Evolutionary conservation across 768 basidiomycete species (phyloP).

Genomic region (Agrocybe pediades): DNA sequence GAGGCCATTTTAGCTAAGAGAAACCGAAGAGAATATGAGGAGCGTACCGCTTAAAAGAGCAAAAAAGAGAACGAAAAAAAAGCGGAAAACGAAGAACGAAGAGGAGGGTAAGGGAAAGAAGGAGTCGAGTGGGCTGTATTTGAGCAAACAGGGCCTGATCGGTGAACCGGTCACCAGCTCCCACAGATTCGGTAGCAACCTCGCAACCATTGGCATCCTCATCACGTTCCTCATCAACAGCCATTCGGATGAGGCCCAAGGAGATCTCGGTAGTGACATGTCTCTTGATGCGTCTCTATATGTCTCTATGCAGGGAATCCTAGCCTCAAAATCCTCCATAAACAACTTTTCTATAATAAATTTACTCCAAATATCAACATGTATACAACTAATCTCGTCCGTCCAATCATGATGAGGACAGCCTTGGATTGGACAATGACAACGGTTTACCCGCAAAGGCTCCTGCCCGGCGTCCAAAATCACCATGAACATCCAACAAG

Average conservation of each 20-base stretch:
- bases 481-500: constrained; percentile 86
- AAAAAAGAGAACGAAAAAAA: constrained; percentile 38
- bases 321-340: constrained; percentile 6
- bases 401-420: constrained; percentile 31
- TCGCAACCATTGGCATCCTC: constrained; percentile 40
- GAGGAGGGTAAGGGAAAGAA: constrained; percentile 27
- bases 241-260: constrained; percentile 20
- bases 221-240: constrained; percentile 33
- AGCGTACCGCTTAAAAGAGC: constrained; percentile 46
- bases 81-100: constrained; percentile 41
- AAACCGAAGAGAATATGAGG: background rate
- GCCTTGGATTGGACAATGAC: constrained; percentile 41
- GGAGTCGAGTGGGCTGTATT: constrained; percentile 34
- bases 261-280: constrained; percentile 26
- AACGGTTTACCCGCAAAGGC: constrained; percentile 37
- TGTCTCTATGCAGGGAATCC: constrained; percentile 11
- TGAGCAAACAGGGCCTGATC: constrained; percentile 23
- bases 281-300: constrained; percentile 18
- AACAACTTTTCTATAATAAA: constrained; percentile 5
- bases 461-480: constrained; percentile 69
- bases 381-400: constrained; percentile 6
- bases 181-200: constrained; percentile 11
- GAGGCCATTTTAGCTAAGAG: constrained; percentile 34
- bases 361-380: constrained; percentile 10
- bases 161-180: constrained; percentile 20